Evolutionary conservation across 2,329 filamentous ascomycete genomes (phyloP).

Genomic region (Colletotrichum navitas): DNA sequence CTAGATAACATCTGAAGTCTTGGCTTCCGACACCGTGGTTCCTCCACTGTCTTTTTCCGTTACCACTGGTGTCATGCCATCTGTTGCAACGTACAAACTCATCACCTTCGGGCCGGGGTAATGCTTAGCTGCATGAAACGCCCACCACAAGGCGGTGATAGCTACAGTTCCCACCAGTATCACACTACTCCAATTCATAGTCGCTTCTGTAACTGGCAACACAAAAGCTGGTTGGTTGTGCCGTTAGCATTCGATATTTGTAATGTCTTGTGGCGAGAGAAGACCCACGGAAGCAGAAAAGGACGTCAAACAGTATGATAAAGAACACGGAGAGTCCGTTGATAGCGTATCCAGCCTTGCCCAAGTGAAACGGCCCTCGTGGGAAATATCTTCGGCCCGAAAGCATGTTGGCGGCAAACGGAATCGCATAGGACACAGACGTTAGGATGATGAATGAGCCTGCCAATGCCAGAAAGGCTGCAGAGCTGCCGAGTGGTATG

Average conservation of each 20-base stretch:
- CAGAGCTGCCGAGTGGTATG: conserved; percentile 66
- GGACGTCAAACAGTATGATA: conserved; percentile 67
- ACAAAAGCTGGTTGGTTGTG: conserved; percentile 52
- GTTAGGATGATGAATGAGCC: conserved; percentile 70
- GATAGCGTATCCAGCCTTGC: conserved; percentile 61
- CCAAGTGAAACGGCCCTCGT: conserved; percentile 66
- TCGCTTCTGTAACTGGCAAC: conserved; percentile 55
- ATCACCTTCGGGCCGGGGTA: conserved; percentile 66
- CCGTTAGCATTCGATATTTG: not conserved
- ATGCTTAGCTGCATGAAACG: conserved; percentile 59
- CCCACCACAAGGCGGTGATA: conserved; percentile 64
- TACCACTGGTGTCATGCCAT: not conserved
- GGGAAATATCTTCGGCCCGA: conserved; percentile 64
- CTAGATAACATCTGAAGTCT: not conserved
- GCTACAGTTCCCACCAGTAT: conserved; percentile 63
- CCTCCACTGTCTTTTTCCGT: conserved; percentile 34
- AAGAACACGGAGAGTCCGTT: conserved; percentile 64
- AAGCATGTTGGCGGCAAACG: conserved; percentile 63
- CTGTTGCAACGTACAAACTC: conserved; percentile 57
- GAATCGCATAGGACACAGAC: conserved; percentile 65
- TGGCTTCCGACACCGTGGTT: conserved; percentile 20
- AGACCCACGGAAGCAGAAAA: conserved; percentile 70
- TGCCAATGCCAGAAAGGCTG: conserved; percentile 69
- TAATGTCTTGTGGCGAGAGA: not conserved
- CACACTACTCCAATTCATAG: conserved; percentile 68